A percentile compares a stretch with the other conserved stretches of the same genome.
Evolutionary conservation across 306 rosid genomes (phyloP).

Genomic region (Acacia melanoxylon): DNA sequence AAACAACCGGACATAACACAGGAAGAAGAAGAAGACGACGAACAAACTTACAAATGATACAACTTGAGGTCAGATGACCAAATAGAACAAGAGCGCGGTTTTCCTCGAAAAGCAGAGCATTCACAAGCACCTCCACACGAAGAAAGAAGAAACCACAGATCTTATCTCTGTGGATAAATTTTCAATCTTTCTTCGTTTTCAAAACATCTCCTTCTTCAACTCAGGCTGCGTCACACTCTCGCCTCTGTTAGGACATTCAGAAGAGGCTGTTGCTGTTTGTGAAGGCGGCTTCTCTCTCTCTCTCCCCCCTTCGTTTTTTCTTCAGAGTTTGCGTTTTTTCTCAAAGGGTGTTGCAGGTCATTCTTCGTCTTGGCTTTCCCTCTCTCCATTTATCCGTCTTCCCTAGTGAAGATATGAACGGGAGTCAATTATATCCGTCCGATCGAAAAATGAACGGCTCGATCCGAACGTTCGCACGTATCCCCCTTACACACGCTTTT

Average conservation of each 20-base stretch:
- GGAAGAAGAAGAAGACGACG: slow-evolving; percentile 17
- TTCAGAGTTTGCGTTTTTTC: slow-evolving; percentile 12
- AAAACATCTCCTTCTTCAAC: background rate
- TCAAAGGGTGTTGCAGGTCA: slow-evolving; percentile 28
- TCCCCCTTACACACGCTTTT: slow-evolving; percentile 2
- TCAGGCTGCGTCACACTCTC: background rate
- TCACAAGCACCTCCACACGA: background rate
- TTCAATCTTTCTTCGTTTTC: slow-evolving; percentile 8
- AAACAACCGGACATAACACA: slow-evolving; percentile 2
- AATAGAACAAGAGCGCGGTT: background rate
- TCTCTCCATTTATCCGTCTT: slow-evolving; percentile 38
- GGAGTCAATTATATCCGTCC: slow-evolving; percentile 35
- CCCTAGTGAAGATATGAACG: slow-evolving; percentile 20
- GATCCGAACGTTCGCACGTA: slow-evolving; percentile 18
- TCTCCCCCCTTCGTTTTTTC: background rate
- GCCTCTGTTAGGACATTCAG: background rate
- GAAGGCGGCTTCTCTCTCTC: background rate
- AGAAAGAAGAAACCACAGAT: slow-evolving; percentile 36
- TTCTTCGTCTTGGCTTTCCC: background rate
- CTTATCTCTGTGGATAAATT: slow-evolving; percentile 31
- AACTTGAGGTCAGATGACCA: slow-evolving; percentile 23
- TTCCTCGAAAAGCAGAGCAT: background rate
- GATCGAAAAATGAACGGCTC: slow-evolving; percentile 33
- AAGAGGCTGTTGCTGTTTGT: slow-evolving; percentile 8
- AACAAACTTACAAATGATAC: slow-evolving; percentile 42